Conservation (phyloP, 2,329 filamentous ascomycete species). For the Aspergillus intermedius region DNA sequence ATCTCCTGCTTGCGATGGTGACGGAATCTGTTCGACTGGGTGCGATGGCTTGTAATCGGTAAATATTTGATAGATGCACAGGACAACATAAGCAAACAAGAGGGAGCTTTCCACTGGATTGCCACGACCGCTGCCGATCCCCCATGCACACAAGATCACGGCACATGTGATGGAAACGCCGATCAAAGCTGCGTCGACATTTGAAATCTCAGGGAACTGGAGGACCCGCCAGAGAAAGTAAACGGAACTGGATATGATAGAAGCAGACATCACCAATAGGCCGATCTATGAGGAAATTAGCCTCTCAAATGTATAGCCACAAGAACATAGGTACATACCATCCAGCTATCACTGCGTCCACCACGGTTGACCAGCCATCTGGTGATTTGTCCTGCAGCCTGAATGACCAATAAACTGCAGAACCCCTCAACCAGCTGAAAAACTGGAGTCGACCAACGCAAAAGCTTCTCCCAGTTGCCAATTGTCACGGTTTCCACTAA, state of each 20-base stretch:
- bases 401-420: slow-evolving; percentile 91
- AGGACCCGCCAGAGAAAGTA: slow-evolving; percentile 97
- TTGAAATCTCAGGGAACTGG: slow-evolving; percentile 86
- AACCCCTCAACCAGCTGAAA: slow-evolving; percentile 96
- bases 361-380: slow-evolving; percentile 84
- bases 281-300: slow-evolving; percentile 58
- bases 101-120: slow-evolving; percentile 94
- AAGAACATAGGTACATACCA: slow-evolving; percentile 54
- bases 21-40: slow-evolving; percentile 50
- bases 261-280: slow-evolving; percentile 78
- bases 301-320: not conserved
- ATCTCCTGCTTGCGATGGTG: slow-evolving; percentile 56
- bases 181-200: slow-evolving; percentile 85
- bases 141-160: slow-evolving; percentile 87
- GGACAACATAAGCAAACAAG: slow-evolving; percentile 93
- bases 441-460: slow-evolving; percentile 85
- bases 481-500: slow-evolving; percentile 73
- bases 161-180: slow-evolving; percentile 88
- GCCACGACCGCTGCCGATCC: slow-evolving; percentile 86
- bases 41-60: slow-evolving; percentile 88
- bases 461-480: slow-evolving; percentile 78
- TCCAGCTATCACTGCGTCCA: slow-evolving; percentile 90
- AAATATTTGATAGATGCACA: slow-evolving; percentile 98
- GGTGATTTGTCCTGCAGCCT: slow-evolving; percentile 88
- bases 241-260: slow-evolving; percentile 83